Evolutionary conservation across 192 early-diverging fungal genomes (phyloP).

Genomic region (Coemansia sp.): DNA sequence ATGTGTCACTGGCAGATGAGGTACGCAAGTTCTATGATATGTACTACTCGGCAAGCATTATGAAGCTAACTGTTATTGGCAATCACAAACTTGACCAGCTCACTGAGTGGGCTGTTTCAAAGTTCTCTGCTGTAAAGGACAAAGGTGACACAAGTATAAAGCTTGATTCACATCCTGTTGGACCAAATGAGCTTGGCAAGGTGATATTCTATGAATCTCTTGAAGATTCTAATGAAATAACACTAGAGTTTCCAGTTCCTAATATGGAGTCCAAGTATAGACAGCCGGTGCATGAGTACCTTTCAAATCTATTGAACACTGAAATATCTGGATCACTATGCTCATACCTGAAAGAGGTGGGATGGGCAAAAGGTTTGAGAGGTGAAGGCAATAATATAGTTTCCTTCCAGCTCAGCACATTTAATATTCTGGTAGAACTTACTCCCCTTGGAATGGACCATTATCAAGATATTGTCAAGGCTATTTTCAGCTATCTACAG

Average conservation of each 20-base stretch:
- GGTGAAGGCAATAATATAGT: neutral
- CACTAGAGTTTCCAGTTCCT: slow-evolving; percentile 78
- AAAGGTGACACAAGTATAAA: slow-evolving; percentile 62
- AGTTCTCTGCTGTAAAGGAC: slow-evolving; percentile 73
- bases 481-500: slow-evolving; percentile 30
- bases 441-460: slow-evolving; percentile 22
- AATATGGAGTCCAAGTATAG: slow-evolving; percentile 61
- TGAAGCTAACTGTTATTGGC: too few species aligned
- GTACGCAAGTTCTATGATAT: too few species aligned
- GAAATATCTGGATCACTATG: slow-evolving; percentile 82
- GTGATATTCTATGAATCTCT: slow-evolving; percentile 68
- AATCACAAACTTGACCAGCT: too few species aligned
- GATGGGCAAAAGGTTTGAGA: slow-evolving; percentile 67
- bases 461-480: slow-evolving; percentile 23
- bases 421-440: slow-evolving; percentile 5
- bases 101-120: too few species aligned
- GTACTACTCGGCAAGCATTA: too few species aligned
- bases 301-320: slow-evolving; percentile 75
- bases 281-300: slow-evolving; percentile 62
- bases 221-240: slow-evolving; percentile 65
- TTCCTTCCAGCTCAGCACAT: slow-evolving; percentile 14
- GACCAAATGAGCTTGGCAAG: slow-evolving; percentile 64
- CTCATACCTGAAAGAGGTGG: slow-evolving; percentile 73
- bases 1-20: too few species aligned
- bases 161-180: slow-evolving; percentile 67